Base-by-base conservation (phyloP, 129 eudicot species). In the Centrapalus pauciflorus region DNA sequence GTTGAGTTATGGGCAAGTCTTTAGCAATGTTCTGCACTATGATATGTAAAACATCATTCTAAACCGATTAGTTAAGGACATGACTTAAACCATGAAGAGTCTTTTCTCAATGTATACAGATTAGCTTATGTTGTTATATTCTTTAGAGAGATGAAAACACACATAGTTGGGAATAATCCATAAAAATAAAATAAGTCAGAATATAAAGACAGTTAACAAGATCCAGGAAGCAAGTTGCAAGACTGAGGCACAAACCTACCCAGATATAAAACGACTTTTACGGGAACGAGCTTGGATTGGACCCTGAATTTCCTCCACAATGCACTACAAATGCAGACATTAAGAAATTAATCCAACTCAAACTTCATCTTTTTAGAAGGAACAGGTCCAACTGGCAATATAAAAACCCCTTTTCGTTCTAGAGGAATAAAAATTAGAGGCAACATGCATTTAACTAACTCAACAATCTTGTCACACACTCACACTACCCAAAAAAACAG, bases 251-350 rank as follows among this genome's bases (percentile, higher is more conserved):
- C 30, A 45, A 62, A 65, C 54, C 26, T 84, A 93, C 99, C 99
- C 99, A 11, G 99, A 89, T 78, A 89, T 94, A 79, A 94, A 94
- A 60, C 97, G 97, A 20, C 83, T 88, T 83, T 94, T 94, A 41
- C 97, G 87, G 29, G 95, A 56, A 60, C 99, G 97, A 30, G 95
- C 87, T 79, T 94, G 97, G 70, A 90, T 72, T 64, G 97, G 99
- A 75, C 95, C 97, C 80, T 89, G 99, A 68, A 94, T 81, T 94
- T 94, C 99, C 83, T 94, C 99, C 71, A 89, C 97, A 48, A 89
- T 83, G 78, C 97, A 89, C 99, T 93, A 61, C 73, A 76, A 65
- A 41, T 21, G 71, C 64, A 71, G 55, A 23, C 24, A 21, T 50
- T 16, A 58, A 27, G 17, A 59, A 70, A 38, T 28, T 33, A 58